Evolutionary conservation across 2,329 filamentous ascomycete genomes (phyloP), one percentile per base, ranked within the genome.

Genomic region (Purpureocillium lavendulum): DNA sequence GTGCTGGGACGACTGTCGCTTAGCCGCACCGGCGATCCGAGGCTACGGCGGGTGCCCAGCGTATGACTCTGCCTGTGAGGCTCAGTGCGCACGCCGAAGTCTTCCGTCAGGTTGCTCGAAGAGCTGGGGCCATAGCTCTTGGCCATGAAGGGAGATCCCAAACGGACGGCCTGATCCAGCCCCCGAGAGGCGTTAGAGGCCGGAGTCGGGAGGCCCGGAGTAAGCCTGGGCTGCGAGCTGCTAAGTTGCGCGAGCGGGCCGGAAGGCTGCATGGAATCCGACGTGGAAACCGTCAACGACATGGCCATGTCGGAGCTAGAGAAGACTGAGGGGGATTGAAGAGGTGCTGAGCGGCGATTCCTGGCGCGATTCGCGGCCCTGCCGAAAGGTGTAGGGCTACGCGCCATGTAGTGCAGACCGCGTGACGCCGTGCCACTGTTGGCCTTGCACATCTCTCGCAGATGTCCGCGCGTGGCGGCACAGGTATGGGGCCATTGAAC

Each of bases 401-500:
- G 62, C 29, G 73, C 69, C 50, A 70, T 64, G 57, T 66, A 73
- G 24, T 60, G 67, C 44, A 61, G 57, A 41, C 58, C 65, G 42
- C 64, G 67, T 21, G 59, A 62, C 41, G 59, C 64, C 49, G 61
- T 67, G 28, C 62, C 61, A 38, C 71, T 67, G 52, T 72, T 75
- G 33, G 67, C 59, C 54, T 71, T 77, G 59, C 79, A 84, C 13
- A 84, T 64, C 41, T 81, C 75, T 38, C 79, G 66, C 3, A 84
- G 64, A 42, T 81, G 75, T 35, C 69, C 71, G 28, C 79, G 69
- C 13, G 80, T 83, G 9, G 77, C 74, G 35, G 73, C 73, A 48
- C 70, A 73, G 3, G 75, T 80, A 54, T 82, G 78, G 18, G 78
- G 77, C 79, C 79, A 83, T 47, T 73, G 64, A 30, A 76, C 69